Conservation (phyloP, 805 yeast genomes). For the Vanderwaltozyma tropicalis region DNA sequence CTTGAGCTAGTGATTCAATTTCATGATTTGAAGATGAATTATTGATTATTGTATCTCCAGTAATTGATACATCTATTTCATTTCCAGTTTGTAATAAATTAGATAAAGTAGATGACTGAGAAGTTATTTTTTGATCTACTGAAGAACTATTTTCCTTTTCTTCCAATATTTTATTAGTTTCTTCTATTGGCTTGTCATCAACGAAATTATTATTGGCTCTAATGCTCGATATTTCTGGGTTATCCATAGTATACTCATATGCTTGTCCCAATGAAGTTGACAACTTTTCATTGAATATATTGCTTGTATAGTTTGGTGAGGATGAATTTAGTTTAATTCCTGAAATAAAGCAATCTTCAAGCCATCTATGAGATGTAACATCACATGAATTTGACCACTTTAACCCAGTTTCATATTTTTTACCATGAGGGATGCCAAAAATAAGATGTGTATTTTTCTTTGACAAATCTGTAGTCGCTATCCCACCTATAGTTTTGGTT, state of each 20-base stretch:
- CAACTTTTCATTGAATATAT: not conserved
- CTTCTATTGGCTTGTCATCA: too few species aligned
- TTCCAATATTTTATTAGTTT: too few species aligned
- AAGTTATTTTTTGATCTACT: too few species aligned
- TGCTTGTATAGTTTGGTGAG: slow-evolving; percentile 3
- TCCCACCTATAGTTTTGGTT: slow-evolving; percentile 62
- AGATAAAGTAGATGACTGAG: too few species aligned
- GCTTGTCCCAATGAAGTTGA: slow-evolving; percentile 1
- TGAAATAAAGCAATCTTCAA: slow-evolving; percentile 58
- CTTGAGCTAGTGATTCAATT: too few species aligned
- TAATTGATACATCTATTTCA: too few species aligned
- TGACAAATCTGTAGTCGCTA: slow-evolving; percentile 55
- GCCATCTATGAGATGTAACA: slow-evolving; percentile 75
- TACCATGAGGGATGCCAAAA: slow-evolving; percentile 57
- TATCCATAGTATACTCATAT: not conserved
- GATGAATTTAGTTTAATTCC: slow-evolving; percentile 11
- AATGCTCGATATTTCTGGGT: too few species aligned
- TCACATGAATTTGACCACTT: slow-evolving; percentile 44
- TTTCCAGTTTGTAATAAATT: too few species aligned
- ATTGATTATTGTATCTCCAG: too few species aligned
- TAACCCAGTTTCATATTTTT: slow-evolving; percentile 62
- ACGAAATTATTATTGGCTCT: too few species aligned
- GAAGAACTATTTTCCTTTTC: too few species aligned
- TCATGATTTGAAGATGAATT: too few species aligned
- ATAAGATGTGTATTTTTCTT: slow-evolving; percentile 62